These are phyloP conservation scores for Taphrina pruni DNA, from an alignment of 1,139 yeast species.

Conservation along the genomic window DNA sequence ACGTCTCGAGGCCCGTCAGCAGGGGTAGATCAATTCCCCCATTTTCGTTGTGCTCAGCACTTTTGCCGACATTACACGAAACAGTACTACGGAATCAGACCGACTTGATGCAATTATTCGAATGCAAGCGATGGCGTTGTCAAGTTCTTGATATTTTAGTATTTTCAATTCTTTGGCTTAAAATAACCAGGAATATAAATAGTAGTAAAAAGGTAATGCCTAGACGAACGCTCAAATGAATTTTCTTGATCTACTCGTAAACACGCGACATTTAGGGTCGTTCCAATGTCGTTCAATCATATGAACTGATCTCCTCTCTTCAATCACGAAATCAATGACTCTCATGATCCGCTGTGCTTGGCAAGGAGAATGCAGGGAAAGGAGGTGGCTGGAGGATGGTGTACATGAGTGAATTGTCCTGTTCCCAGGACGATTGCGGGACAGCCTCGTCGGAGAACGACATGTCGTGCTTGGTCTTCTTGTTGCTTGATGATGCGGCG, in stretches of 20 bases:
- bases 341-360: conserved; percentile 3
- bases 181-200: no score
- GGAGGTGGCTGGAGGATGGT: conserved; percentile 2
- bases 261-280: neutral
- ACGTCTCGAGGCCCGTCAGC: neutral
- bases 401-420: conserved; percentile 18
- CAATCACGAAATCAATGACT: neutral
- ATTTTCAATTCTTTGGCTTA: no score
- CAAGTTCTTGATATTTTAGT: no score
- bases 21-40: no score
- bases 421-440: conserved; percentile 12
- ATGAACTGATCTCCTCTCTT: no score
- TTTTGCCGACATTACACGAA: no score
- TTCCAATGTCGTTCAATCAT: no score
- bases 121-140: neutral
- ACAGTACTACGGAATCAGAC: no score
- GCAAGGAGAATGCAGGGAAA: neutral
- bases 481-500: neutral
- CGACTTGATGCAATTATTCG: no score
- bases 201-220: neutral
- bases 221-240: conserved; percentile 3
- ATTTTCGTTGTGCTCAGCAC: no score
- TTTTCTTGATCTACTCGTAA: neutral
- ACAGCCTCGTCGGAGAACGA: neutral
- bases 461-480: neutral